These are phyloP conservation scores for Tricholoma hemisulphureum DNA, from an alignment of 768 basidiomycete genomes.

Conservation along the genomic window DNA sequence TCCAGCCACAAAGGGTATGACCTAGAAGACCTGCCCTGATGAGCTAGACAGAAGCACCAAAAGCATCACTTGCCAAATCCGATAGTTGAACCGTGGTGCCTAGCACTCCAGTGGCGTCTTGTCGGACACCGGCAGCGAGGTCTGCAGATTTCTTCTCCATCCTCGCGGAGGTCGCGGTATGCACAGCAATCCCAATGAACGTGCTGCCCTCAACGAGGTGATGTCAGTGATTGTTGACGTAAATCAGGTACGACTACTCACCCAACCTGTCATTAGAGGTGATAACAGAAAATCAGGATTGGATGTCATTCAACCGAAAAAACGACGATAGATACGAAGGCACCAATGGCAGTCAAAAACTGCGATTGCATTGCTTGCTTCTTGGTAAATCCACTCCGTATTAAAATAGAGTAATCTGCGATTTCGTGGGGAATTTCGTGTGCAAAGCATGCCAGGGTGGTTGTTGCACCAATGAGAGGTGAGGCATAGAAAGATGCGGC, in stretches of 20 bases:
- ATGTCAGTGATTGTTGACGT: constrained; percentile 15
- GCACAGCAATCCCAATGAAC: constrained; percentile 85
- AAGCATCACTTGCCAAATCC: constrained; percentile 65
- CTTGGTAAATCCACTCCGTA: constrained; percentile 89
- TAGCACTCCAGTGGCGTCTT: constrained; percentile 72
- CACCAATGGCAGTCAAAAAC: constrained; percentile 88
- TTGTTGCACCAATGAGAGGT: constrained; percentile 89
- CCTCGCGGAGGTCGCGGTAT: constrained; percentile 63
- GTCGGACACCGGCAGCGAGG: constrained; percentile 75
- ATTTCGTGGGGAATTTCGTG: constrained; percentile 97
- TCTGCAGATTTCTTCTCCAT: constrained; percentile 44
- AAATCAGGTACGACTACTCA: constrained; percentile 15
- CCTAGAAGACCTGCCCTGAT: constrained; percentile 41
- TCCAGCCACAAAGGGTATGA: constrained; percentile 87
- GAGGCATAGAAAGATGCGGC: constrained; percentile 97
- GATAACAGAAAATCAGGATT: constrained; percentile 11
- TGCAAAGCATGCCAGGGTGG: constrained; percentile 92
- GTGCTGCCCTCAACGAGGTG: constrained; percentile 48
- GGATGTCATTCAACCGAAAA: constrained; percentile 16
- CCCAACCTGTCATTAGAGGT: constrained; percentile 39
- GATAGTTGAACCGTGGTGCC: constrained; percentile 79
- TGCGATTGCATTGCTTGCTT: constrained; percentile 91
- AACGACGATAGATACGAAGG: constrained; percentile 65
- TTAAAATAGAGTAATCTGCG: constrained; percentile 93
- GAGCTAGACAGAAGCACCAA: constrained; percentile 11